A percentile compares a stretch with the other conserved stretches of the same genome.
Conservation (phyloP, 495 filamentous ascomycete genomes). For the Trichoderma virens region DNA sequence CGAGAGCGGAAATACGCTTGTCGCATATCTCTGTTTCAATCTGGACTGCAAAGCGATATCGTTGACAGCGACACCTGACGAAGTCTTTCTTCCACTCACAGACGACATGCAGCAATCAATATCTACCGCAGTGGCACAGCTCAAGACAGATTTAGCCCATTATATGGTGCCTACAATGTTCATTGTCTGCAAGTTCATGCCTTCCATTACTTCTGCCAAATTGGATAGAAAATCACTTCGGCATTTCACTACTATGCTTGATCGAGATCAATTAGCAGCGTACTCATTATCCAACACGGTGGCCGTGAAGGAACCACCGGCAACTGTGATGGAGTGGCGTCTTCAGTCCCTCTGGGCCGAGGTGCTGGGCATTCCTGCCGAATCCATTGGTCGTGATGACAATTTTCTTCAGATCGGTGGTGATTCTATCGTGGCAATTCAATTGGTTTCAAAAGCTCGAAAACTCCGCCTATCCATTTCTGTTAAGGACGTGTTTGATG, state of each 20-base stretch:
- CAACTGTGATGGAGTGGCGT: constrained; percentile 10
- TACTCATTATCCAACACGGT: not conserved
- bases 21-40: not conserved
- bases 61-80: not conserved
- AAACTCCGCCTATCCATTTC: not conserved
- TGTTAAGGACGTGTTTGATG: not conserved
- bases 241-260: not conserved
- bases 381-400: constrained; percentile 21
- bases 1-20: not conserved
- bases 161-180: constrained; percentile 16
- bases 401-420: not conserved
- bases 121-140: not conserved
- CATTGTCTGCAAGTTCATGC: not conserved
- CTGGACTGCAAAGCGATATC: not conserved
- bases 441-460: constrained; percentile 25
- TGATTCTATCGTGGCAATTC: not conserved
- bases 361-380: constrained; percentile 28
- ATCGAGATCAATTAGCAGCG: not conserved
- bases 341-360: constrained; percentile 40
- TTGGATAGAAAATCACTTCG: not conserved
- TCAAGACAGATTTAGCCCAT: not conserved
- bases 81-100: not conserved
- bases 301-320: not conserved
- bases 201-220: not conserved
- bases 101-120: not conserved